Base-by-base conservation (phyloP, 345 rosid genomes). In the Corymbia maculata region DNA sequence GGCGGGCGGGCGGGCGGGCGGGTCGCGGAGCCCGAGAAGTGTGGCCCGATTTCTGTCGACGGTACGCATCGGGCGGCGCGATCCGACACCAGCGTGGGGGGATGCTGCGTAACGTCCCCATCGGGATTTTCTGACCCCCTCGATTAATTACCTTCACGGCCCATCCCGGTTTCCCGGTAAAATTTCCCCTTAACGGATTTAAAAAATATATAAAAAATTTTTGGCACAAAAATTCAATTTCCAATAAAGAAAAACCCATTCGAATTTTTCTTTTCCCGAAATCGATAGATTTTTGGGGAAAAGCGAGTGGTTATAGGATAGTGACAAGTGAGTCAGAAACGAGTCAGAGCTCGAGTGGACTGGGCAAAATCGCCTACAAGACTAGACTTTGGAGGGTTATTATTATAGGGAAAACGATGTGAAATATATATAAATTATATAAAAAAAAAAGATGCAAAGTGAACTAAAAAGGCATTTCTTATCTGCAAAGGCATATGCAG, bases 81-180 rank as follows among this genome's bases (percentile, higher is more conserved):
- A 85, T 57, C 89, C 51, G 52, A 89, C 49, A 24, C 64, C 13
- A 24, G 59, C 59, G 59, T 55, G 26, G 59, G 57, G 59, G 57
- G 26, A 21, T 26, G 26, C 59, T 53, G 59, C 59, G 24, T 53
- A 21, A 52, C 21, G 15, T 36, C 42, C 42, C 42, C 42, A 36
- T 36, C 42, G 42, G 42, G 42, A 36, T 36, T 36, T 36, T 4
- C 53, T 47, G 66, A 53, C 89, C 36, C 47, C 57, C 57, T 52
- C 9, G 6, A 24, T 7, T 64, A 42, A 13, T 68, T 10, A 59
- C n/a, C 4, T 15, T 28, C 55, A 47, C 53, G 52, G 80, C 86
- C 89, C 6, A 57, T 47, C 87, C 92, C 52, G 87, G 61, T 66
- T 80, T 89, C 85, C 86, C 82, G 89, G 92, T 14, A 8, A 87